Percentiles rank a stretch among this genome's conserved stretches.
Evolutionary conservation across 306 rosid species (phyloP).

Genomic region (Gleditsia sinensis): DNA sequence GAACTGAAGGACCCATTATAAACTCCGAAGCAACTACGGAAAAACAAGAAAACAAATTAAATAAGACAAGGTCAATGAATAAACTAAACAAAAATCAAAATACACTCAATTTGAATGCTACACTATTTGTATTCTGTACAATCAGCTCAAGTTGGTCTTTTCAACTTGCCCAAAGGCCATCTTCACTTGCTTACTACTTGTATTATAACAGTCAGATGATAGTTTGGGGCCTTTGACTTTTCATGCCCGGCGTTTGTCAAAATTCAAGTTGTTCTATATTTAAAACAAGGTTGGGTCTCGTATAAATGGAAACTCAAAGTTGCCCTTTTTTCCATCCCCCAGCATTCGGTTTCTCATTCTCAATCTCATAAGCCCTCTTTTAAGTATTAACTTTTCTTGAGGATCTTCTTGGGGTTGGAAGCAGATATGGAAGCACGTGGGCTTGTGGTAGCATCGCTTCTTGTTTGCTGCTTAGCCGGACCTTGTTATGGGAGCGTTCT

Average conservation of each 20-base stretch:
- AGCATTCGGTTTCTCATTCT: slow-evolving; percentile 26
- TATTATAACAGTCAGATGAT: background rate
- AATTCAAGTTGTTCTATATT: slow-evolving; percentile 18
- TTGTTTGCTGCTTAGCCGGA: slow-evolving; percentile 54
- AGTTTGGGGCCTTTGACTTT: slow-evolving; percentile 35
- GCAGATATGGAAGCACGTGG: slow-evolving; percentile 60
- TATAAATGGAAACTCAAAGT: slow-evolving; percentile 29
- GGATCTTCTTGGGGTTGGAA: background rate
- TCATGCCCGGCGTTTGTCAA: background rate
- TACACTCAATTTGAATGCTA: background rate
- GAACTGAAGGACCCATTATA: background rate
- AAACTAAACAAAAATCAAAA: slow-evolving; percentile 31
- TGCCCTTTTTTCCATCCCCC: background rate
- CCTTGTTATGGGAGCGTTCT: slow-evolving; percentile 51
- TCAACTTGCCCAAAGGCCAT: slow-evolving; percentile 34
- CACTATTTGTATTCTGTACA: too few species aligned
- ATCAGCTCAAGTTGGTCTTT: background rate
- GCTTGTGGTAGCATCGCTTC: slow-evolving; percentile 53
- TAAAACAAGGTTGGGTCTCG: background rate
- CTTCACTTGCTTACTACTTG: background rate
- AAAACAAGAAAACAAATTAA: background rate
- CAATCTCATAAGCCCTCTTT: background rate
- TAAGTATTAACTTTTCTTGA: slow-evolving; percentile 26
- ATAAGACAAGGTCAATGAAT: slow-evolving; percentile 34
- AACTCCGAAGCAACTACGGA: slow-evolving; percentile 13